phyloP scores from a whole-genome alignment of 2,329 filamentous ascomycete genomes.

The Fusarium bulbicola region DNA sequence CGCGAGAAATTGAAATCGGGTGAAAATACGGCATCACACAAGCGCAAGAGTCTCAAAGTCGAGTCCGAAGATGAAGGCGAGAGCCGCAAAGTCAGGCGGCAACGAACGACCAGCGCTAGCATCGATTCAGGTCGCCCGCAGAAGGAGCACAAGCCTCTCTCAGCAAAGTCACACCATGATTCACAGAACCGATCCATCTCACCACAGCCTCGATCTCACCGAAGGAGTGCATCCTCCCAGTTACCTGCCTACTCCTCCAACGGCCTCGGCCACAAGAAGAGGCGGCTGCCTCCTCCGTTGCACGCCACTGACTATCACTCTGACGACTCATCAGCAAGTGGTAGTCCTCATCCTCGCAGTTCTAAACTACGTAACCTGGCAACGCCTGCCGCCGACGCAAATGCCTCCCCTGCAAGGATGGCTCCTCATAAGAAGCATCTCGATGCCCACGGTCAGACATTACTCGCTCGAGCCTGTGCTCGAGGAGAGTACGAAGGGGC shows the following conservation, averaged over 20 bases:
- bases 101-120: constrained; percentile 59
- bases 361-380: constrained; percentile 66
- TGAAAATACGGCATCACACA: constrained; percentile 59
- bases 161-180: constrained; percentile 47
- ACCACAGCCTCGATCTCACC: constrained; percentile 66
- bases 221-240: constrained; percentile 72
- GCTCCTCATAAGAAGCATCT: constrained; percentile 83
- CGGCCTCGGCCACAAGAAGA: constrained; percentile 68
- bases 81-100: constrained; percentile 62
- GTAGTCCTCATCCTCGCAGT: constrained; percentile 66
- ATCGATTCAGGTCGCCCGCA: constrained; percentile 46
- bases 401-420: constrained; percentile 74
- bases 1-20: constrained; percentile 59
- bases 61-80: constrained; percentile 69
- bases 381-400: constrained; percentile 65
- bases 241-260: constrained; percentile 64
- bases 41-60: constrained; percentile 62
- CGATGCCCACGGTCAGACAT: constrained; percentile 91
- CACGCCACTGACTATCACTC: constrained; percentile 72
- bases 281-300: constrained; percentile 68
- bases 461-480: constrained; percentile 88
- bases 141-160: constrained; percentile 47
- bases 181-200: constrained; percentile 62
- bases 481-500: constrained; percentile 83
- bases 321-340: constrained; percentile 71